A percentile compares a stretch with the other conserved stretches of the same genome.
phyloP scores from a whole-genome alignment of 2,329 filamentous ascomycete species.

The Phialophora expanda region DNA sequence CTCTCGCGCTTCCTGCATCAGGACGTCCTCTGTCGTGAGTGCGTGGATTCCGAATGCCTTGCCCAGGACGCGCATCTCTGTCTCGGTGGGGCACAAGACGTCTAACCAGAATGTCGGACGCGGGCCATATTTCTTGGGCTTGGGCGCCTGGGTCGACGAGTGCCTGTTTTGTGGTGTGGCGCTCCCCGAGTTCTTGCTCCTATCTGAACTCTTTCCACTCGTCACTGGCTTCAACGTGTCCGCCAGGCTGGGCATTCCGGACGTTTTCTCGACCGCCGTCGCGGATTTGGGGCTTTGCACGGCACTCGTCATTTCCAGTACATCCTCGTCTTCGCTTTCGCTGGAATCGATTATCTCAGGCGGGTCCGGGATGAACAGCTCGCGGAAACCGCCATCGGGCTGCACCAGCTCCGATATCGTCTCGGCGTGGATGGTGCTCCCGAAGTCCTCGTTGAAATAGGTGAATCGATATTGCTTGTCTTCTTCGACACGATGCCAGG shows the following conservation, averaged over 20 bases:
- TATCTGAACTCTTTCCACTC: constrained; percentile 29
- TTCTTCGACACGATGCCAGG: constrained; percentile 86
- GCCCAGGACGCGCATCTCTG: constrained; percentile 91
- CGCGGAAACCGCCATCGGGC: constrained; percentile 78
- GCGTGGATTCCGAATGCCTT: constrained; percentile 96
- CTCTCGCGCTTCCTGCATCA: constrained; percentile 95
- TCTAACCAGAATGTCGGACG: constrained; percentile 97
- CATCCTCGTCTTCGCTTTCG: constrained; percentile 65
- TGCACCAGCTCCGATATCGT: constrained; percentile 92
- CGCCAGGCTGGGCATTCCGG: constrained; percentile 14
- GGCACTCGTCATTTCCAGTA: constrained; percentile 7
- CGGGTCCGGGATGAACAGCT: constrained; percentile 90
- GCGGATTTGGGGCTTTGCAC: constrained; percentile 34
- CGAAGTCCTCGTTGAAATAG: constrained; percentile 97
- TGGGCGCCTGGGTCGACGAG: constrained; percentile 41
- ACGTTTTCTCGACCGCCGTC: not conserved
- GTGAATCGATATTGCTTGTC: constrained; percentile 94
- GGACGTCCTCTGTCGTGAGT: constrained; percentile 92
- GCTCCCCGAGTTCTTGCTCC: constrained; percentile 38
- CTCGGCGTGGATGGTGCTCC: constrained; percentile 93
- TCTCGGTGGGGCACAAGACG: constrained; percentile 85
- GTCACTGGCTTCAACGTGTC: constrained; percentile 18
- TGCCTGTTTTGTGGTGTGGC: constrained; percentile 55
- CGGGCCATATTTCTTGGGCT: constrained; percentile 70
- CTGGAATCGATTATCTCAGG: constrained; percentile 74